Percentiles rank a stretch among this genome's conserved stretches.
phyloP scores from a whole-genome alignment of 148 eudicot genomes.

The Polygonum aviculare region DNA sequence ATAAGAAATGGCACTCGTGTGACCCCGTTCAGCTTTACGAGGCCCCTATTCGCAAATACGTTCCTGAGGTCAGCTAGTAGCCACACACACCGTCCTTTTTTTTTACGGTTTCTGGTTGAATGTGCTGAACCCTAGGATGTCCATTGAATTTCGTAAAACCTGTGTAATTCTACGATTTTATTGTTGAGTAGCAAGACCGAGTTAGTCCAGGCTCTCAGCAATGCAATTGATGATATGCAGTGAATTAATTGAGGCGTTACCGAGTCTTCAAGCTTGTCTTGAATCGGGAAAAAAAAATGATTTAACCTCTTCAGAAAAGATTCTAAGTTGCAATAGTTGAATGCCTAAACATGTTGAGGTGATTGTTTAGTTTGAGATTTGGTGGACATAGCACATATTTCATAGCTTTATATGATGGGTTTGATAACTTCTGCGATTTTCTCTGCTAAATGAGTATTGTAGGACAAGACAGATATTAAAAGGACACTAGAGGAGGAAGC shows the following conservation, averaged over 20 bases:
- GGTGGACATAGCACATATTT: not conserved
- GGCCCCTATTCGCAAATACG: conserved; percentile 61
- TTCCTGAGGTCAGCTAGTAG: conserved; percentile 41
- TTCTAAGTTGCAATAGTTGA: not conserved
- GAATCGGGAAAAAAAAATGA: not conserved
- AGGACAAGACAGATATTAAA: conserved; percentile 84
- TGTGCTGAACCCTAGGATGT: not conserved
- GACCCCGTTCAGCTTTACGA: conserved; percentile 75
- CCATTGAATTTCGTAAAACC: not conserved
- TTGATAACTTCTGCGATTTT: not conserved
- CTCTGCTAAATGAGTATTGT: conserved; percentile 10
- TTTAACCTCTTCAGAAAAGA: not conserved
- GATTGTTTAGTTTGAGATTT: not conserved
- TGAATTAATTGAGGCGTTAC: not conserved
- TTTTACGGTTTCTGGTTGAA: not conserved
- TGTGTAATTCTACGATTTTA: not conserved
- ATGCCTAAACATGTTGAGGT: not conserved
- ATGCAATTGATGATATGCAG: not conserved
- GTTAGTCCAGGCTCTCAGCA: not conserved
- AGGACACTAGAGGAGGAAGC: conserved; percentile 84
- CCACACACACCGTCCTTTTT: not conserved
- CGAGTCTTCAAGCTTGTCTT: not conserved
- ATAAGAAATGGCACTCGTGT: conserved; percentile 81
- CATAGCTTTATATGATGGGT: not conserved
- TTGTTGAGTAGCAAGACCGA: not conserved